Base-by-base conservation (phyloP, 257 asterid genomes). In the Scutellaria galericulata region DNA sequence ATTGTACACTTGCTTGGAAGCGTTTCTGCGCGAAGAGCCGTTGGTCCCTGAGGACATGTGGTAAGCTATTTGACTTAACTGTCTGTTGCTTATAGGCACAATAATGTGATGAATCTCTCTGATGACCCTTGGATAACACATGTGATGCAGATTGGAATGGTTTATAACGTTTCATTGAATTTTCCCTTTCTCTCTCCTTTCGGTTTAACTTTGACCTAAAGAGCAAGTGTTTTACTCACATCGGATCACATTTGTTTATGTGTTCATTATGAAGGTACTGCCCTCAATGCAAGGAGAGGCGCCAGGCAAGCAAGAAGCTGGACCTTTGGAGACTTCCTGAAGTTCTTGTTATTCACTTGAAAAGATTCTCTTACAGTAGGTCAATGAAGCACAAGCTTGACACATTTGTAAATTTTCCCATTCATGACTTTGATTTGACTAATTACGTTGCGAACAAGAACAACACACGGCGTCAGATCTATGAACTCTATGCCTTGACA, bases 41-140 rank as follows among this genome's bases (percentile, higher is more conserved):
- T 82, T 95, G 81, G 99, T 95, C 74, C 99, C 99, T 20, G 99
- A 95, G 81, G 99, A 95, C 79, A 95, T 95, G 99, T 95, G 99
- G 99, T 95, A 75, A 70, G 86, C 78, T 74, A 50, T 47, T 45
- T 77, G 64, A 57, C 64, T 57, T 63, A 27, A 68, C 7, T 48
- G 64, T 31, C 75, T 76, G 76, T 55, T 75, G 76, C 66, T 65
- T 18, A 18, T 40, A 1, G 39, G 13, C 66, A 2, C 66, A 35
- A 47, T 39, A 37, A 50, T 12, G 7, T 53, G 39, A 15, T 41
- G 13, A 41, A 15, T 47, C 57, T 39, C n/a, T 55, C 7, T 46
- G 48, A 50, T 47, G 15, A 13, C 14, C 18, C 14, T 9, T 5
- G 31, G 40, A 55, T 24, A 11, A 10, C 14, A 10, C 56, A 31